Percentiles rank a stretch among this genome's conserved stretches.
phyloP scores from a whole-genome alignment of 164 flowering plant species.

The Houttuynia cordata region DNA sequence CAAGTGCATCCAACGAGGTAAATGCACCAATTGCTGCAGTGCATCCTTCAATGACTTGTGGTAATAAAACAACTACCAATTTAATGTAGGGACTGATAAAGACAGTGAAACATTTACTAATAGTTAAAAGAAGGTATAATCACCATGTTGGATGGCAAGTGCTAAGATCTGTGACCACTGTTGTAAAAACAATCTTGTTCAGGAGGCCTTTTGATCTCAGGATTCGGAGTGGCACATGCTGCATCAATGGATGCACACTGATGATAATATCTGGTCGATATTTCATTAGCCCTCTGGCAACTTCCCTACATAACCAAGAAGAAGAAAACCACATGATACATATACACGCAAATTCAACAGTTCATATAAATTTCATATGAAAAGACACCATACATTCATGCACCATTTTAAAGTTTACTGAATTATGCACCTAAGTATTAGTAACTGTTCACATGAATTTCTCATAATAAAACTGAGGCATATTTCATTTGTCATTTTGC shows the following conservation, averaged over 20 bases:
- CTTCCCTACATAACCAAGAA: slow-evolving; percentile 39
- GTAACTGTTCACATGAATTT: too few species aligned
- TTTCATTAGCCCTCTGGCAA: slow-evolving; percentile 87
- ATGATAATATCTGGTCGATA: slow-evolving; percentile 91
- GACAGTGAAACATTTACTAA: not conserved
- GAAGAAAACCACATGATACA: not conserved
- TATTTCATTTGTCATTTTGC: slow-evolving; percentile 89
- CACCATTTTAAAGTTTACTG: too few species aligned
- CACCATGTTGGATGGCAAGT: slow-evolving; percentile 99
- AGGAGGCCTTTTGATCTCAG: slow-evolving; percentile 74
- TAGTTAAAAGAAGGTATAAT: not conserved
- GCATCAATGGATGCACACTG: slow-evolving; percentile 98
- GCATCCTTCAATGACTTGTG: too few species aligned
- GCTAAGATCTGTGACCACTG: slow-evolving; percentile 89
- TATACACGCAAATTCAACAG: too few species aligned
- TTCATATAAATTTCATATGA: too few species aligned
- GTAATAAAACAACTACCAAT: too few species aligned
- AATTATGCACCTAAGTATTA: too few species aligned
- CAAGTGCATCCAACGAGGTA: not conserved
- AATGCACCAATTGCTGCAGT: too few species aligned
- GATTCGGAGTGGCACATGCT: slow-evolving; percentile 90
- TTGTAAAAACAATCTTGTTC: slow-evolving; percentile 86
- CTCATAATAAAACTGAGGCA: not conserved
- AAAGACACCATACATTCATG: too few species aligned
- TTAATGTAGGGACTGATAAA: not conserved